Percentiles rank a stretch among this genome's conserved stretches.
Conservation (phyloP, 352 stramenopile genomes). For the Globisporangium middletonii region DNA sequence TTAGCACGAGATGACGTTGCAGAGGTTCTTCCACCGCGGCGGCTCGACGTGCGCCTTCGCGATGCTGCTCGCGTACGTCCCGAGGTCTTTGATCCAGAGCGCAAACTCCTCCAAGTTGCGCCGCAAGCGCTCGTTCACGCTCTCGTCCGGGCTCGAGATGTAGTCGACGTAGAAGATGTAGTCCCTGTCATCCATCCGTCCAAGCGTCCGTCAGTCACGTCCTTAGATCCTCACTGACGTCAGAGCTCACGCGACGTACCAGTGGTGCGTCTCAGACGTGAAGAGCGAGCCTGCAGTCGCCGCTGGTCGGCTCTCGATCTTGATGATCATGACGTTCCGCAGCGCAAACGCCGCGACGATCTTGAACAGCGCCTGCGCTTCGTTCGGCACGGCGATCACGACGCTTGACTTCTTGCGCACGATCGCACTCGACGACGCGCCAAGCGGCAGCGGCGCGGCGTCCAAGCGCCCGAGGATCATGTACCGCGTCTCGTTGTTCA, state of each 20-base stretch:
- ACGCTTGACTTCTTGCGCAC: constrained; percentile 58
- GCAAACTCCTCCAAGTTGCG: constrained; percentile 68
- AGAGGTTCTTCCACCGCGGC: constrained; percentile 59
- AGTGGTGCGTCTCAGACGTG: constrained; percentile 62
- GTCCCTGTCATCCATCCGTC: constrained; percentile 24
- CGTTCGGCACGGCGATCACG: constrained; percentile 63
- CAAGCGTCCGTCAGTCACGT: background rate
- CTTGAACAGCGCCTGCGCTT: constrained; percentile 69
- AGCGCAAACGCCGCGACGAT: constrained; percentile 74
- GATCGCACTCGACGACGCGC: constrained; percentile 8
- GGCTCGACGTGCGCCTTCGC: constrained; percentile 60
- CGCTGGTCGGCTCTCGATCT: constrained; percentile 76
- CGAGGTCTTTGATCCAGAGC: constrained; percentile 71
- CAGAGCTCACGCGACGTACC: constrained; percentile 14
- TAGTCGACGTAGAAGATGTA: constrained; percentile 84
- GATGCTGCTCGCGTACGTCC: constrained; percentile 58
- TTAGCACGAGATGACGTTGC: constrained; percentile 62
- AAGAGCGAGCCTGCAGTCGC: constrained; percentile 55
- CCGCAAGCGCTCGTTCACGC: constrained; percentile 45
- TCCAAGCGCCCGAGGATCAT: constrained; percentile 63
- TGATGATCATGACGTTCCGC: constrained; percentile 70
- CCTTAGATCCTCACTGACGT: background rate
- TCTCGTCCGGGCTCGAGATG: constrained; percentile 33
- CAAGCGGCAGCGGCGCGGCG: constrained; percentile 29
- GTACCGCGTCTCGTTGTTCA: constrained; percentile 71